phyloP scores from a whole-genome alignment of 345 rosid genomes.

The Nasturtium officinale region DNA sequence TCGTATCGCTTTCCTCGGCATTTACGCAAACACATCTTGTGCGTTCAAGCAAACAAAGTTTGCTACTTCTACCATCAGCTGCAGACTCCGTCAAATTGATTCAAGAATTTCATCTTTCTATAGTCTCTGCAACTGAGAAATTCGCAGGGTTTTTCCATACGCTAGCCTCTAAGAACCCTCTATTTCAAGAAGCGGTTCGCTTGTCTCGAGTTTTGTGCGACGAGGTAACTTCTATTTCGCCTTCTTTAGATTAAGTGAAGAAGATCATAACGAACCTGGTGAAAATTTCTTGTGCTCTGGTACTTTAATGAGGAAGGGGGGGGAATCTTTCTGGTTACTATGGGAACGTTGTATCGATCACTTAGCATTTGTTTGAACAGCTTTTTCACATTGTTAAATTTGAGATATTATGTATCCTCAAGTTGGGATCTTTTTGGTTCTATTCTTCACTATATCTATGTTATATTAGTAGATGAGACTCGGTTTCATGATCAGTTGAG shows the following conservation, averaged over 20 bases:
- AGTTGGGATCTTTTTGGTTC: constrained; percentile 13
- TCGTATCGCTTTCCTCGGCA: constrained; percentile 50
- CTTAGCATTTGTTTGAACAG: background rate
- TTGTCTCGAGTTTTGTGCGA: constrained; percentile 49
- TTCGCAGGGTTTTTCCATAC: constrained; percentile 45
- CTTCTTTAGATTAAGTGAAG: background rate
- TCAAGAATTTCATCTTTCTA: constrained; percentile 50
- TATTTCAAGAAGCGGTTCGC: constrained; percentile 49
- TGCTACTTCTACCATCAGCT: constrained; percentile 33
- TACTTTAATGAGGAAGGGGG: constrained; percentile 8
- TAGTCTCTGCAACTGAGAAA: constrained; percentile 51
- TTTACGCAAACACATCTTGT: constrained; percentile 47
- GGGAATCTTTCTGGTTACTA: background rate
- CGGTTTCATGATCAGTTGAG: background rate
- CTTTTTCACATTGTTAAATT: background rate
- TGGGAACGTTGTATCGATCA: constrained; percentile 6
- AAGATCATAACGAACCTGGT: background rate
- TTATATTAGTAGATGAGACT: background rate
- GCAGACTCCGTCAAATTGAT: constrained; percentile 43
- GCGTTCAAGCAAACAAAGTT: constrained; percentile 39
- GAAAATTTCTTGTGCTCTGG: background rate
- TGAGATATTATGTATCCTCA: background rate
- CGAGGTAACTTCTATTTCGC: constrained; percentile 44
- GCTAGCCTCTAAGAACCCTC: constrained; percentile 56
- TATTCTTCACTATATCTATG: background rate